Base-by-base conservation (phyloP, 202 grass and related monocot species). In the Schoenoplectus triqueter region DNA sequence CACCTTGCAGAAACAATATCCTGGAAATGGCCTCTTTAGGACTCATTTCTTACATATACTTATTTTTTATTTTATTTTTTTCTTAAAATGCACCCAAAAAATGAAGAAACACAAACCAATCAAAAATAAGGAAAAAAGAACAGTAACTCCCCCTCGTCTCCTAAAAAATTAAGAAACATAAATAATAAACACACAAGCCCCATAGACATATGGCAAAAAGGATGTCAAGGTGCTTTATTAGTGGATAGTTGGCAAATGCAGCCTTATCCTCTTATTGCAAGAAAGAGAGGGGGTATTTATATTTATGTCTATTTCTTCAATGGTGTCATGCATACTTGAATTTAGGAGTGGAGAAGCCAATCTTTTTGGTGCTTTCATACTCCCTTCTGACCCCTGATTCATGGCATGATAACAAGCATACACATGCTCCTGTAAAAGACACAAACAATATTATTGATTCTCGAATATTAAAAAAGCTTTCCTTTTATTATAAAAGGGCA, bases 401-500 rank as follows among this genome's bases (percentile, higher is more conserved):
- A 97, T 97, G 74, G 67, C 13, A 87, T 52, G 83, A 84, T 97
- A 90, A 90, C 92, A 97, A 52, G 86, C 76, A 87, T 86, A 85
- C 56, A 95, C 89, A 89, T 95, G 92, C 42, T 91, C 95, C 95
- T 97, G 89, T 15, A 89, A 74, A 86, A 72, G 69, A 72, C 8
- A 57, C 50, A 42, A 63, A 19, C 31, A 21, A 14, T 2, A 69
- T 82, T 54, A 44, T 10, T 19, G 64, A 66, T 74, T 6, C 39
- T 41, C 0, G 7, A 80, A 60, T 8, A 50, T 45, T 66, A 15
- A 1, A 66, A 79, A 77, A 64, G 20, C 40, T 74, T 20, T 61
- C 31, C 17, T 31, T 61, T 15, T 81, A 66, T 51, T 83, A 22
- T 66, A 61, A 21, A 51, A 22, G 2, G 14, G 15, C 31, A 31